Percentiles rank a stretch among this genome's conserved stretches.
These are phyloP conservation scores for Cordyceps cateniannulata DNA, from an alignment of 2,329 filamentous ascomycete species.

Conservation along the genomic window DNA sequence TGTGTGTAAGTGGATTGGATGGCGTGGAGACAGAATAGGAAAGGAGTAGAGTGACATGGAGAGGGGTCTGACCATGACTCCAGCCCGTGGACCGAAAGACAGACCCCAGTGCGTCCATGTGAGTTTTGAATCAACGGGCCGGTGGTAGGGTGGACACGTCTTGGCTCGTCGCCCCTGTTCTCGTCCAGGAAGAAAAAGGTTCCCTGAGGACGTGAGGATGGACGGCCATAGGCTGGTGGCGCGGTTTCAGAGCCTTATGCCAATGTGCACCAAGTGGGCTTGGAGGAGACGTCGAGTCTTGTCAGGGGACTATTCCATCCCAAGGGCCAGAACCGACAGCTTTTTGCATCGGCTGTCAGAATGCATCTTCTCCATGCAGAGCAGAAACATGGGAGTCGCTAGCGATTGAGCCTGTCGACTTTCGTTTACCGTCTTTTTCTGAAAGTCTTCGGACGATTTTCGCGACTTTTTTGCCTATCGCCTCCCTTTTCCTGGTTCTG, in stretches of 20 bases:
- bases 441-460: too few species aligned
- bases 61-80: background rate
- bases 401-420: too few species aligned
- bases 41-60: background rate
- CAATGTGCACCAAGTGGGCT: constrained; percentile 4
- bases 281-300: background rate
- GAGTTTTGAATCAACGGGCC: constrained; percentile 2
- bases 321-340: background rate
- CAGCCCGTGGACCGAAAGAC: background rate
- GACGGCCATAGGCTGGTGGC: background rate
- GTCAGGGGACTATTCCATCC: background rate
- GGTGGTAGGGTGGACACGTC: background rate
- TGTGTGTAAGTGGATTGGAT: background rate
- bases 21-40: background rate
- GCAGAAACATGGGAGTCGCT: too few species aligned
- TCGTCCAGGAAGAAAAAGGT: background rate
- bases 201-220: background rate
- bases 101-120: background rate
- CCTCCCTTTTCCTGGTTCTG: background rate
- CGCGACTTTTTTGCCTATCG: background rate
- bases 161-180: background rate
- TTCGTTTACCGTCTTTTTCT: too few species aligned
- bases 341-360: background rate
- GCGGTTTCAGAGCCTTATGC: constrained; percentile 10
- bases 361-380: too few species aligned